Conservation (phyloP, 495 filamentous ascomycete species). For the Trichocladium uniseriatum region DNA sequence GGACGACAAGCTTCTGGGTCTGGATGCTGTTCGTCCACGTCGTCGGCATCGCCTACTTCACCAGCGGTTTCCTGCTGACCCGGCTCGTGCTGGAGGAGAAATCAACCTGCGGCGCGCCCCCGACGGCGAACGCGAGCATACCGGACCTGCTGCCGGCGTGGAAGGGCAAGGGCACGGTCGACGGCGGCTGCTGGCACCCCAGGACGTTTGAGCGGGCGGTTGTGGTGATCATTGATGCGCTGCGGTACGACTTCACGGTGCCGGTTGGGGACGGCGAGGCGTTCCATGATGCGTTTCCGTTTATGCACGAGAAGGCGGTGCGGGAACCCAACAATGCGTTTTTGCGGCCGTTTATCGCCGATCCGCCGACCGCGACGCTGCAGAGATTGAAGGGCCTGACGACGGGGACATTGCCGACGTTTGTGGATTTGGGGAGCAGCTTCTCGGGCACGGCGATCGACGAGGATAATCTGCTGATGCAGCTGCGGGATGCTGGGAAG, state of each 20-base stretch:
- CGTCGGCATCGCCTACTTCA: conserved; percentile 83
- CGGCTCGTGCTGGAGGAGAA: conserved; percentile 80
- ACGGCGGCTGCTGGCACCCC: conserved; percentile 86
- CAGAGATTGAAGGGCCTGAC: conserved; percentile 91
- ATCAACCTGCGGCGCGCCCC: conserved; percentile 68
- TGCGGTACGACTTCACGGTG: conserved; percentile 94
- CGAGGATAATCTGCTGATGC: conserved; percentile 87
- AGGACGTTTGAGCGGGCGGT: conserved; percentile 87
- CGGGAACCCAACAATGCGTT: conserved; percentile 71
- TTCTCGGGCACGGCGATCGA: conserved; percentile 96
- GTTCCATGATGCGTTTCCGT: conserved; percentile 80
- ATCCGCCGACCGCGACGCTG: conserved; percentile 87
- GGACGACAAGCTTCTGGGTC: conserved; percentile 43
- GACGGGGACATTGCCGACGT: conserved; percentile 90
- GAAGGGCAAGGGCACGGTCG: conserved; percentile 40
- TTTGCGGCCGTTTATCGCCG: conserved; percentile 89
- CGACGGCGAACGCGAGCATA: conserved; percentile 40
- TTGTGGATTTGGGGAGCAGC: conserved; percentile 86
- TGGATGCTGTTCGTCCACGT: conserved; percentile 60
- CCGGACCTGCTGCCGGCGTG: conserved; percentile 27
- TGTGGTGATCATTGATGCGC: conserved; percentile 83
- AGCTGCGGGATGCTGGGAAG: conserved; percentile 70
- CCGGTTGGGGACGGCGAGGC: conserved; percentile 52
- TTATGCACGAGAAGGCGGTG: conserved; percentile 73
- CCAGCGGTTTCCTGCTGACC: conserved; percentile 92